These are phyloP conservation scores for Eucalyptus victrix DNA, from an alignment of 345 rosid genomes.

Conservation along the genomic window DNA sequence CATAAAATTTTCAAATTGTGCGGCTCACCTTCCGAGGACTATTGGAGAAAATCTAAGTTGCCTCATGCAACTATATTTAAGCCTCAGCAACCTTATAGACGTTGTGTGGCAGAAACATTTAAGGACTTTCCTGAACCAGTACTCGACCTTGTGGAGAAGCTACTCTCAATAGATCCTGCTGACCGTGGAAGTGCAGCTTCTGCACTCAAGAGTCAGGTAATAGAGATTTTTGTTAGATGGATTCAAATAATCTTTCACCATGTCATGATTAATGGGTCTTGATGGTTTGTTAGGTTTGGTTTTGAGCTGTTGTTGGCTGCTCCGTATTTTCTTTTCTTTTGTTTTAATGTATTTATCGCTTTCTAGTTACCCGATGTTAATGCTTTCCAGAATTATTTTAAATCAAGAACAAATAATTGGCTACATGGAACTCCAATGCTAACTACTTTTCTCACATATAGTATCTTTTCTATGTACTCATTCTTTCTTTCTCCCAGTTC, in stretches of 20 bases:
- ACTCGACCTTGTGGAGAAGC: constrained; percentile 74
- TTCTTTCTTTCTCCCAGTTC: constrained; percentile 37
- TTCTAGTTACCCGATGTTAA: neutral
- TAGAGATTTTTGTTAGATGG: neutral
- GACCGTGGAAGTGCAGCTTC: constrained; percentile 83
- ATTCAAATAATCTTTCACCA: neutral
- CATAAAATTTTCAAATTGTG: constrained; percentile 98
- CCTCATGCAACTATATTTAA: constrained; percentile 98
- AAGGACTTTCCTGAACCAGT: constrained; percentile 90
- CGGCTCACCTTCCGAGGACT: constrained; percentile 94
- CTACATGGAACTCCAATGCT: neutral
- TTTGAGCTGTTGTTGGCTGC: neutral
- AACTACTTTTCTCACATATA: neutral
- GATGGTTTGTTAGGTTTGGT: neutral
- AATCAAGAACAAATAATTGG: neutral
- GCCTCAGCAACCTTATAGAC: constrained; percentile 93
- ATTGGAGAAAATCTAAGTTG: constrained; percentile 90
- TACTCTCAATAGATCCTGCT: constrained; percentile 82
- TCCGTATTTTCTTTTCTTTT: neutral
- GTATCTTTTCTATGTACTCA: neutral
- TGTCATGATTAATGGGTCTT: neutral
- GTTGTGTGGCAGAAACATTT: constrained; percentile 83
- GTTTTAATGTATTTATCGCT: neutral
- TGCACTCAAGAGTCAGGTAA: constrained; percentile 82
- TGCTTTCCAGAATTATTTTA: neutral